phyloP scores from a whole-genome alignment of 805 yeast species.

The Candida vaughaniae region DNA sequence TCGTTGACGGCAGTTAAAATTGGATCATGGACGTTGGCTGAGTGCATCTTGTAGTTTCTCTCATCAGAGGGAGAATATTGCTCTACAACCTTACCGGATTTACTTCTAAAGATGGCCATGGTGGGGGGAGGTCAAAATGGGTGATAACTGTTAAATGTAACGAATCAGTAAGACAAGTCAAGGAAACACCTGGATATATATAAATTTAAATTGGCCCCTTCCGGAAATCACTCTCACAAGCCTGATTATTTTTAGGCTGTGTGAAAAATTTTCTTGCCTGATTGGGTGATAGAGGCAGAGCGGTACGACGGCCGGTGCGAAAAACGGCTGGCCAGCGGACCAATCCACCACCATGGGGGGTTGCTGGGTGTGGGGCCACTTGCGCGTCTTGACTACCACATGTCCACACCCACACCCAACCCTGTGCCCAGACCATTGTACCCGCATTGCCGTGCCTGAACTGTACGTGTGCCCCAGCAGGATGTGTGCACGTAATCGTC shows the following conservation, averaged over 20 bases:
- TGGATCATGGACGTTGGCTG: constrained; percentile 77
- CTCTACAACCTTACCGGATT: constrained; percentile 18
- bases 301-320: no score
- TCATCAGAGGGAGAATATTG: constrained; percentile 5
- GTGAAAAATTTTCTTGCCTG: constrained; percentile 4
- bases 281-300: no score
- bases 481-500: no score
- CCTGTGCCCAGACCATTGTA: no score
- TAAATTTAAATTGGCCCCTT: constrained; percentile 2
- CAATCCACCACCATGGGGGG: no score
- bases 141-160: background rate
- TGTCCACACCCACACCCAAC: no score
- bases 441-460: no score
- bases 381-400: no score
- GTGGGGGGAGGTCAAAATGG: background rate
- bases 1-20: constrained; percentile 90
- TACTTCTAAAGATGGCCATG: constrained; percentile 27
- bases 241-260: constrained; percentile 5
- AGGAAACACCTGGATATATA: background rate
- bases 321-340: background rate
- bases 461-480: no score
- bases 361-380: no score
- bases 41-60: constrained; percentile 51
- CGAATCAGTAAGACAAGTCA: background rate
- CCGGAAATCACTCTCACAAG: no score